A percentile compares a stretch with the other conserved stretches of the same genome.
phyloP scores from a whole-genome alignment of 169 alveolate species.

The Eimeria praecox region DNA sequence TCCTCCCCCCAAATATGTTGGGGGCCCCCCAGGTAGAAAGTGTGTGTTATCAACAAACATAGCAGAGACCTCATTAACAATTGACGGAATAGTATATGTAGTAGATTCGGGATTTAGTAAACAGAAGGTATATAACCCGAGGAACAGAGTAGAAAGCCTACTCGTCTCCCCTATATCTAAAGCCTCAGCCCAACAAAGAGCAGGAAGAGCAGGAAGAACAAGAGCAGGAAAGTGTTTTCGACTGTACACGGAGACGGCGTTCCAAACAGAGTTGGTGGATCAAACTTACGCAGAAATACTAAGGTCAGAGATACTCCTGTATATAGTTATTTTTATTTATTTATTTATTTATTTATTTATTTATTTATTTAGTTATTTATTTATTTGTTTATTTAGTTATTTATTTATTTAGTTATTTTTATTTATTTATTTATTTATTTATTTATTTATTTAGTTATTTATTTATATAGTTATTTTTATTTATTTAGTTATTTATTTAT shows the following conservation, averaged over 20 bases:
- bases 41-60: conserved; percentile 98
- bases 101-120: conserved; percentile 99
- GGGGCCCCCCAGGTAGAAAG: conserved; percentile 94
- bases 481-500: no score
- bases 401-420: no score
- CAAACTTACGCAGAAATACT: conserved; percentile 99
- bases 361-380: no score
- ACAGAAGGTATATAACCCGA: conserved; percentile 99
- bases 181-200: conserved; percentile 99
- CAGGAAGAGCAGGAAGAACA: conserved; percentile 99
- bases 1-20: conserved; percentile 95
- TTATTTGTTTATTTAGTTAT: no score
- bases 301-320: conserved; percentile 21
- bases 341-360: no score
- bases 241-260: conserved; percentile 98
- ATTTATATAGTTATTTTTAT: no score
- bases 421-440: no score
- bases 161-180: conserved; percentile 98
- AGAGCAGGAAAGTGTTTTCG: conserved; percentile 99
- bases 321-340: no score
- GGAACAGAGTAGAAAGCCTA: conserved; percentile 98
- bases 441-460: no score
- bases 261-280: conserved; percentile 95
- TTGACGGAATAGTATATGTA: conserved; percentile 99
- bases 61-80: conserved; percentile 99